Conservation (phyloP, 176 grass and related monocot species). For the Dendrocalamus sinicus region DNA sequence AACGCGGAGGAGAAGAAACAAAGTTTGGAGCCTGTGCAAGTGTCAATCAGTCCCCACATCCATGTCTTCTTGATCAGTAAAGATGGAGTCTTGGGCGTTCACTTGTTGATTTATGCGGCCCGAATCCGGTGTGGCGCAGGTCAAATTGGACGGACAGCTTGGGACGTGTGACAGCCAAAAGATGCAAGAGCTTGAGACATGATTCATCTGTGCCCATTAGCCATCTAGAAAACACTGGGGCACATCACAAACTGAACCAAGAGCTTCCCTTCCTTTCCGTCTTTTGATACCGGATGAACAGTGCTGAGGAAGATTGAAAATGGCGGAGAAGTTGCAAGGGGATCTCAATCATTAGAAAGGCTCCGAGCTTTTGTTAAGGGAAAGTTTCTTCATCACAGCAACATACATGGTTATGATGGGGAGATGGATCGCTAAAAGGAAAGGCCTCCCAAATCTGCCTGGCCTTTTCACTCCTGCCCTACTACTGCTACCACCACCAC, state of each 20-base stretch:
- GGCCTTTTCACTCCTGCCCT: constrained; percentile 20
- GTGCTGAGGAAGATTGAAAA: neutral
- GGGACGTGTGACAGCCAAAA: constrained; percentile 24
- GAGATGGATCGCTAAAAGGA: constrained; percentile 49
- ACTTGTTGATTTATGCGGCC: neutral
- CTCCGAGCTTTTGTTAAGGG: constrained; percentile 47
- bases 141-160: neutral
- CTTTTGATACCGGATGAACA: neutral
- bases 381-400: constrained; percentile 21
- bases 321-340: neutral
- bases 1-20: constrained; percentile 11
- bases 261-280: neutral
- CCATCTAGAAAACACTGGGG: neutral
- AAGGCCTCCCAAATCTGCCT: constrained; percentile 52
- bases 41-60: constrained; percentile 18
- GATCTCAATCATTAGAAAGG: constrained; percentile 44
- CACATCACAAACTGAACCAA: neutral
- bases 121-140: neutral
- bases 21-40: neutral
- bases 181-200: neutral
- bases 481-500: constrained; percentile 28
- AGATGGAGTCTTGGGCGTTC: neutral
- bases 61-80: neutral
- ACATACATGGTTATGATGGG: constrained; percentile 32
- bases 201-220: neutral